A percentile compares a stretch with the other conserved stretches of the same genome.
phyloP scores from a whole-genome alignment of 2,329 filamentous ascomycete species.

The Cytospora mali region DNA sequence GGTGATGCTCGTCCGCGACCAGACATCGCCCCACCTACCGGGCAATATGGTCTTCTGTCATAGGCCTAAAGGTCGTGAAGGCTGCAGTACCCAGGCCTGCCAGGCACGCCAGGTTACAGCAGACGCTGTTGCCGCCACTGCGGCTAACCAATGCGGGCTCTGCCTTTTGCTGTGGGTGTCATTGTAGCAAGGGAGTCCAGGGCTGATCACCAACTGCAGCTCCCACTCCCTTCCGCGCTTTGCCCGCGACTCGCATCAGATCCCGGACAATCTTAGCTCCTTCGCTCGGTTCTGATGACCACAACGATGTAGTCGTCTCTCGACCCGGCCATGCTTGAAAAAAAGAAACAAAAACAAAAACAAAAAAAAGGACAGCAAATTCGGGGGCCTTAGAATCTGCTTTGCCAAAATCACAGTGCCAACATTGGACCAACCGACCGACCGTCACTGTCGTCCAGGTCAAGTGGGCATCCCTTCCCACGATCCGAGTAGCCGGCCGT shows the following conservation, averaged over 20 bases:
- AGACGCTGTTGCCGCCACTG: conserved; percentile 24
- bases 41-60: conserved; percentile 17
- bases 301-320: neutral
- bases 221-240: conserved; percentile 5
- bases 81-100: conserved; percentile 15
- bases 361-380: neutral
- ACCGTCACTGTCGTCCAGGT: neutral
- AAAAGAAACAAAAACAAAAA: neutral
- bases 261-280: neutral
- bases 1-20: conserved; percentile 20
- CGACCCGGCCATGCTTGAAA: neutral
- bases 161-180: conserved; percentile 4
- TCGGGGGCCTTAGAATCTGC: neutral
- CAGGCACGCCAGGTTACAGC: conserved; percentile 2
- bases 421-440: neutral
- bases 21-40: conserved; percentile 21
- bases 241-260: conserved; percentile 2
- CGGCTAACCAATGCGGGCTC: conserved; percentile 17
- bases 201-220: conserved; percentile 22
- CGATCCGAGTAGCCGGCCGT: conserved; percentile 11
- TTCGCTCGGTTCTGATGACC: conserved; percentile 1
- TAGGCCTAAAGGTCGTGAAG: conserved; percentile 17
- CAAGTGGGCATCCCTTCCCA: conserved; percentile 8
- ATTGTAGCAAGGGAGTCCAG: conserved; percentile 13
- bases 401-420: conserved; percentile 4